Percentiles rank a stretch among this genome's conserved stretches.
Conservation (phyloP, 1,284 basidiomycete species). For the Rhodotorula sp. region DNA sequence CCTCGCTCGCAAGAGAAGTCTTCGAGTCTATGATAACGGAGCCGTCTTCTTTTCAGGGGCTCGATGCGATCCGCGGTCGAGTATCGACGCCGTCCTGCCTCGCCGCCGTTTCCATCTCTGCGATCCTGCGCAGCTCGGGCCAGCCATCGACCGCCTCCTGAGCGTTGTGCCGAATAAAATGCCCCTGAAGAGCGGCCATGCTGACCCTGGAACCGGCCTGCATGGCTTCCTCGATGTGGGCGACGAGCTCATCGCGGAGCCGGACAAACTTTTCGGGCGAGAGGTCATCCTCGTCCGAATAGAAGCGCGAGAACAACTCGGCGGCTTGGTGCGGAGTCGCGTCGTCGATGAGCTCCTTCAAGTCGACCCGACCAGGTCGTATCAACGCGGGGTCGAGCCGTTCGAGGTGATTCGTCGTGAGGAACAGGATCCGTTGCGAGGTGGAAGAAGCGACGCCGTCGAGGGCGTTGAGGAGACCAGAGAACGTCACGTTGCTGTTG, state of each 20-base stretch:
- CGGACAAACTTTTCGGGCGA: constrained; percentile 44
- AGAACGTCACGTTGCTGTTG: constrained; percentile 79
- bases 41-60: not conserved
- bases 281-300: constrained; percentile 56
- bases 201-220: constrained; percentile 63
- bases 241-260: constrained; percentile 58
- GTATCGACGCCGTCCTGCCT: constrained; percentile 8
- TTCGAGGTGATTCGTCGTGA: constrained; percentile 96
- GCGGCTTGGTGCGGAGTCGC: constrained; percentile 78
- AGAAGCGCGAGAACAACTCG: constrained; percentile 81
- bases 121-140: constrained; percentile 50
- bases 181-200: constrained; percentile 90
- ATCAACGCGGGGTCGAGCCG: constrained; percentile 85
- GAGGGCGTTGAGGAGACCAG: constrained; percentile 92
- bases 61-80: constrained; percentile 14
- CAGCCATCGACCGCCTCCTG: constrained; percentile 62
- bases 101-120: constrained; percentile 15
- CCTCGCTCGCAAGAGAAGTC: too few relatives aligned
- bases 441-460: constrained; percentile 97
- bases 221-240: constrained; percentile 57
- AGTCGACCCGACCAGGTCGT: constrained; percentile 88
- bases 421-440: constrained; percentile 89
- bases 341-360: constrained; percentile 81
- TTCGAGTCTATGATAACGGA: too few relatives aligned
- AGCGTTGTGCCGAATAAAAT: constrained; percentile 76